Evolutionary conservation across 257 asterid genomes (phyloP), one percentile per base, ranked within the genome.

Genomic region (Solanum infundibuliforme): DNA sequence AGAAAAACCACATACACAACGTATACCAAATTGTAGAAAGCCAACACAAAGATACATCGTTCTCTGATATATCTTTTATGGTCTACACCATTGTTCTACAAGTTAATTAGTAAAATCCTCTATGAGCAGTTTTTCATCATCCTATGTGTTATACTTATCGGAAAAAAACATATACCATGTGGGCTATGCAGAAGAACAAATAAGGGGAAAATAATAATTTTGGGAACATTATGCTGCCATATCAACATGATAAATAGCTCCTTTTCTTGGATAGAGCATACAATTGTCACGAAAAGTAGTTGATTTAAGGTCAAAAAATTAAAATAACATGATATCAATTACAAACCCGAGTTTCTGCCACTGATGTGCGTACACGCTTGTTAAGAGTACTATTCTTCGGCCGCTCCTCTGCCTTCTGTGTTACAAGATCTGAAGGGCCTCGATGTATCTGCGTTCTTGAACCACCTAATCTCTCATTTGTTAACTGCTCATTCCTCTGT

Each of bases 321-420:
- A 23, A 87, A 88, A 38, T 13, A 58, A 48, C 86, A 91, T 83
- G 13, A 71, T 46, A 86, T 76, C 14, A 65, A 81, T 85, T 84
- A 96, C 98, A 83, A 90, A 97, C 99, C 99, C 98, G 97, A 83
- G 91, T 91, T 87, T 96, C 99, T 58, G 96, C 94, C 68, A 95
- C 90, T 83, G 99, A 93, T 89, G 99, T 94, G 73, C 99, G 98
- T 31, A 91, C 89, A 68, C 99, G 98, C 94, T 94, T 97, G 90
- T 90, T 96, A 89, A 95, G 91, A 90, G 90, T 89, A 86, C 75
- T 93, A 91, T 94, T 96, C 92, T 95, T 97, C 73, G 99, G 91
- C 86, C 98, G 94, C 48, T 96, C 98, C 88, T 95, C 99, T 41
- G 91, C 87, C 90, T 94, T 97, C 88, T 89, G 97, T 89, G 87